phyloP scores from a whole-genome alignment of 495 filamentous ascomycete genomes.

The Clohesyomyces aquaticus region DNA sequence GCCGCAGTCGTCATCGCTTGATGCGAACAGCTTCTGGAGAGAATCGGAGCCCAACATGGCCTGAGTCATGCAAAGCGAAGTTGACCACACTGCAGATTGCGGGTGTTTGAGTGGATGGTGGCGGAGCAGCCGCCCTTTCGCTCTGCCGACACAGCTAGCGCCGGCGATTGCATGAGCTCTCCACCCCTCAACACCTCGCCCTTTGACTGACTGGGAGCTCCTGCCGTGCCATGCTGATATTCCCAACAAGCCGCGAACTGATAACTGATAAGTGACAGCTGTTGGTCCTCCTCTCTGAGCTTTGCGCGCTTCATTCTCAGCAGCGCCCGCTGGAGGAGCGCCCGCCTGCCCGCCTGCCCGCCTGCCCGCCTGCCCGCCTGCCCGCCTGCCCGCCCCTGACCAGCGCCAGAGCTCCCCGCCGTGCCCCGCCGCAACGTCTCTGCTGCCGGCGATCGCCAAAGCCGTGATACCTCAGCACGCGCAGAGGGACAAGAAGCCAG shows the following conservation, averaged over 20 bases:
- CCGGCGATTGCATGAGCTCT: conserved; percentile 7
- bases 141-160: too few species aligned
- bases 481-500: conserved; percentile 16
- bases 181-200: neutral
- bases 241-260: neutral
- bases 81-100: too few species aligned
- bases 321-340: conserved; percentile 31
- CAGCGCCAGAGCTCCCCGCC: conserved; percentile 6
- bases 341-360: neutral
- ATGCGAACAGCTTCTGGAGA: too few species aligned
- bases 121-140: neutral
- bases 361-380: conserved; percentile 9
- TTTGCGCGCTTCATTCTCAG: conserved; percentile 11
- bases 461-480: too few species aligned
- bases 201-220: neutral
- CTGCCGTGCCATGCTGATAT: neutral
- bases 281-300: too few species aligned
- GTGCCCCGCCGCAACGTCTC: neutral
- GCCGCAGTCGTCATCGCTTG: too few species aligned
- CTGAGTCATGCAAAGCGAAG: too few species aligned
- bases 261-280: too few species aligned
- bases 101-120: neutral
- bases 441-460: neutral
- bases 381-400: too few species aligned
- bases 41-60: too few species aligned